Evolutionary conservation across 2,329 filamentous ascomycete genomes (phyloP).

Genomic region (Botryotinia convoluta): DNA sequence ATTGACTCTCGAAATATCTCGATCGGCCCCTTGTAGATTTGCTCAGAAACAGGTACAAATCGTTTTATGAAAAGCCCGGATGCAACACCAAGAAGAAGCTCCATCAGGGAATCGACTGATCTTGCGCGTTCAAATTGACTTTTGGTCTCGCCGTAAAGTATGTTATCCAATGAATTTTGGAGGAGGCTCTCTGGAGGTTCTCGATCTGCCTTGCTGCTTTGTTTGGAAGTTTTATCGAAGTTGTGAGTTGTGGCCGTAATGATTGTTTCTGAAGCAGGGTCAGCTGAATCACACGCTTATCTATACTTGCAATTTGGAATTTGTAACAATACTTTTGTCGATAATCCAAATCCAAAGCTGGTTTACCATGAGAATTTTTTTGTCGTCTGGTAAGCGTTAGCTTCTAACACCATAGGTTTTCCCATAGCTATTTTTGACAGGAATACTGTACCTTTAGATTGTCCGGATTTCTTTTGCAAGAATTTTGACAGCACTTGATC

Average conservation of each 20-base stretch:
- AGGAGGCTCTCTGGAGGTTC: background rate
- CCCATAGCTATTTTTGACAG: background rate
- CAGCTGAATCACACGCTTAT: background rate
- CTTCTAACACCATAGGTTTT: background rate
- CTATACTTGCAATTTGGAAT: background rate
- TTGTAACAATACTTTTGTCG: background rate
- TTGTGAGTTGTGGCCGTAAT: background rate
- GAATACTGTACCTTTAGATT: background rate
- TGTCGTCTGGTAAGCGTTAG: background rate
- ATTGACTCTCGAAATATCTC: conserved; percentile 12
- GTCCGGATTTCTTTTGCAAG: background rate
- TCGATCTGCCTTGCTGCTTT: background rate
- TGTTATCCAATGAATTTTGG: background rate
- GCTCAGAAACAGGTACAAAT: background rate
- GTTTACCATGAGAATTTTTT: background rate
- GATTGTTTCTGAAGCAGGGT: background rate
- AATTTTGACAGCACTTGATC: background rate
- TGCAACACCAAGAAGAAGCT: background rate
- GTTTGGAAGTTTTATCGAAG: background rate
- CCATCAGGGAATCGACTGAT: background rate
- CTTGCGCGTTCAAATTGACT: background rate
- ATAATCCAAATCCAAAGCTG: conserved; percentile 7
- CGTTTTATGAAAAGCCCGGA: background rate
- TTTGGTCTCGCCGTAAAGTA: background rate
- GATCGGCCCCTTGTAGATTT: background rate